phyloP scores from a whole-genome alignment of 2,329 filamentous ascomycete species.

The Fusarium guadeloupense region DNA sequence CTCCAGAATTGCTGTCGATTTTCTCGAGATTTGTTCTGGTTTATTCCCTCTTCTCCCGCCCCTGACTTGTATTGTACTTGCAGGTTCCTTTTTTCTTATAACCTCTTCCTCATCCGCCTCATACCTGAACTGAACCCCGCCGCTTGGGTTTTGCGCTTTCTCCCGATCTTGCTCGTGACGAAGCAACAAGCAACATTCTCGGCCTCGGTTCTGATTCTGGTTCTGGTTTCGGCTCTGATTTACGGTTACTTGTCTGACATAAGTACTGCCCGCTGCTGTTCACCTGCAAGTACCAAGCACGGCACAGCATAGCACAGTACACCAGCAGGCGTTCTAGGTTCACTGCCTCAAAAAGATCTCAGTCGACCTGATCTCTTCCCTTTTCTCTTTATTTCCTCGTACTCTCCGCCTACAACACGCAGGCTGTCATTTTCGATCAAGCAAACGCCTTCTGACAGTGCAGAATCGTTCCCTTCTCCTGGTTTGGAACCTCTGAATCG shows the following conservation, averaged over 20 bases:
- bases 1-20: conserved; percentile 42
- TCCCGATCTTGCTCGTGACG: conserved; percentile 23
- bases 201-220: conserved; percentile 9
- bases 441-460: conserved; percentile 19
- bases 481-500: conserved; percentile 6
- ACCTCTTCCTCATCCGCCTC: background rate
- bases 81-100: background rate
- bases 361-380: conserved; percentile 25
- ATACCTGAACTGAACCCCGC: too few relatives aligned
- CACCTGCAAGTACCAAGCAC: conserved; percentile 1
- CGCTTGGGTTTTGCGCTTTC: conserved; percentile 25
- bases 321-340: conserved; percentile 11
- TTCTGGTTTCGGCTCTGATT: conserved; percentile 2
- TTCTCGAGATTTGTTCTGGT: conserved; percentile 25
- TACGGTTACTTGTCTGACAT: conserved; percentile 17
- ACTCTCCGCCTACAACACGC: conserved; percentile 25
- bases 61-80: background rate
- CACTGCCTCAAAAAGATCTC: conserved; percentile 33
- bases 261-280: conserved; percentile 13
- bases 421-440: conserved; percentile 25
- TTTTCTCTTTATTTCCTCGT: conserved; percentile 25
- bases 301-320: conserved; percentile 5
- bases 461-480: conserved; percentile 21
- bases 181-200: conserved; percentile 22
- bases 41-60: conserved; percentile 19